These are phyloP conservation scores for Laburnicola sp. DNA, from an alignment of 2,329 filamentous ascomycete species.

Conservation along the genomic window DNA sequence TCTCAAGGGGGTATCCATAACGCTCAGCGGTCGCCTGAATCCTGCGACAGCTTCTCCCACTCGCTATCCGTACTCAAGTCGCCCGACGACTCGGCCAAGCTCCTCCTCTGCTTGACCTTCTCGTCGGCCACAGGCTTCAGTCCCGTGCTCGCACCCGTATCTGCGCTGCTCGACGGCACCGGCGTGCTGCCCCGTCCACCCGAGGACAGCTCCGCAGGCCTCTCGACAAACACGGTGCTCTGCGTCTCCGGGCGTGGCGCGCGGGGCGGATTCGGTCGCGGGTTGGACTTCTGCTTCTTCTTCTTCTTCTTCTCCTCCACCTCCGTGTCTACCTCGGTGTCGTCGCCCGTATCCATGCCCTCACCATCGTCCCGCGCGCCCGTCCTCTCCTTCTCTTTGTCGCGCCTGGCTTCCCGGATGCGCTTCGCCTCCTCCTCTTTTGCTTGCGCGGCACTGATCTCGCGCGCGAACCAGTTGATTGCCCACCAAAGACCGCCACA, in stretches of 20 bases:
- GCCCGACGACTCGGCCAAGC: conserved; percentile 53
- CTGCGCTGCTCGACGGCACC: conserved; percentile 25
- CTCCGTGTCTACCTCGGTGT: conserved; percentile 51
- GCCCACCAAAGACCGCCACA: conserved; percentile 85
- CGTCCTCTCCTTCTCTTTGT: conserved; percentile 48
- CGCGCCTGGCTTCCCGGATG: conserved; percentile 45
- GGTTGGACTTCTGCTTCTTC: conserved; percentile 18
- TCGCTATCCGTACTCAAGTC: conserved; percentile 86
- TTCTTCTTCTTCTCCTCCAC: conserved; percentile 28
- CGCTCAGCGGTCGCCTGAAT: conserved; percentile 41
- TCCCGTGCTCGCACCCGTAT: conserved; percentile 33
- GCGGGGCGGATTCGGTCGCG: conserved; percentile 14
- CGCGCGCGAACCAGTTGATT: conserved; percentile 94
- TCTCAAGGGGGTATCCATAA: conserved; percentile 13
- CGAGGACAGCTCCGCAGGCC: conserved; percentile 15
- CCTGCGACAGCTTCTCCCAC: conserved; percentile 86
- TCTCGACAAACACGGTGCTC: conserved; percentile 42
- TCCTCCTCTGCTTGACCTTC: conserved; percentile 51
- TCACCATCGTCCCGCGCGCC: conserved; percentile 30
- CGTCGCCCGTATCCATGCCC: conserved; percentile 50
- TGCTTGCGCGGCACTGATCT: conserved; percentile 55
- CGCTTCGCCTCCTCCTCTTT: conserved; percentile 56
- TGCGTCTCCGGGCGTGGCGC: conserved; percentile 31
- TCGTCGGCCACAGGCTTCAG: conserved; percentile 38
- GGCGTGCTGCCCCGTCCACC: conserved; percentile 25